A percentile compares a stretch with the other conserved stretches of the same genome.
phyloP scores from a whole-genome alignment of 139 green algal genomes.

The Pycnococcus provasolii region DNA sequence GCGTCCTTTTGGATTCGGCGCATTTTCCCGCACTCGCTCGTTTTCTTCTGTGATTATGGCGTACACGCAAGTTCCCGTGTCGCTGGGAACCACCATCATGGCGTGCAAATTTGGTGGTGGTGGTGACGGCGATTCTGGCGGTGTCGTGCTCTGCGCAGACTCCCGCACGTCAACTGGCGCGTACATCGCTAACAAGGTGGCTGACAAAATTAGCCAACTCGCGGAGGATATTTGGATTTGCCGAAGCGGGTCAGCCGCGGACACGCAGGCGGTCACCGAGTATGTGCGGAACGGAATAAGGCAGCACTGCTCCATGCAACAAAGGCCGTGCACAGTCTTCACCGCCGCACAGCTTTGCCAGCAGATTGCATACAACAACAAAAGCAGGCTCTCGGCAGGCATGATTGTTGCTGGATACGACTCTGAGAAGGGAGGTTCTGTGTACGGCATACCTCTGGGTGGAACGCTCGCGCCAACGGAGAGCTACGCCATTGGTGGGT shows the following conservation, averaged over 20 bases:
- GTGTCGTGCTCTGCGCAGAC: conserved; percentile 27
- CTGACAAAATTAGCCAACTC: conserved; percentile 30
- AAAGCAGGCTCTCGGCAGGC: conserved; percentile 41
- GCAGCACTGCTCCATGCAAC: background rate
- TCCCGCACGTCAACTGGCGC: conserved; percentile 28
- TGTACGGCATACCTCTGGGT: conserved; percentile 27
- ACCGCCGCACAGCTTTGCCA: conserved; percentile 68
- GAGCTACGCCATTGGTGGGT: conserved; percentile 18
- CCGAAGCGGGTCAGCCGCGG: conserved; percentile 42
- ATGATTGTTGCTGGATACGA: conserved; percentile 89
- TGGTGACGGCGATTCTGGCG: conserved; percentile 29
- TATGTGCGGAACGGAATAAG: conserved; percentile 38
- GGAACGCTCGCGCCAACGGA: conserved; percentile 11
- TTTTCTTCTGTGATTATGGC: no score
- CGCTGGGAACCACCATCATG: no score
- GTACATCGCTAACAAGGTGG: conserved; percentile 30
- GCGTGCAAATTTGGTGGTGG: background rate
- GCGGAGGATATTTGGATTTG: conserved; percentile 32
- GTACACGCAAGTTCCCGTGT: no score
- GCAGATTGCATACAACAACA: conserved; percentile 39
- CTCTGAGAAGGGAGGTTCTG: conserved; percentile 41
- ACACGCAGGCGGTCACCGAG: conserved; percentile 75
- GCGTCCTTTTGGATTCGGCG: no score
- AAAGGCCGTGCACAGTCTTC: no score
- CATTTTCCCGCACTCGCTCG: no score